These are phyloP conservation scores for Kwoniella europaea DNA, from an alignment of 768 basidiomycete species.

Conservation along the genomic window DNA sequence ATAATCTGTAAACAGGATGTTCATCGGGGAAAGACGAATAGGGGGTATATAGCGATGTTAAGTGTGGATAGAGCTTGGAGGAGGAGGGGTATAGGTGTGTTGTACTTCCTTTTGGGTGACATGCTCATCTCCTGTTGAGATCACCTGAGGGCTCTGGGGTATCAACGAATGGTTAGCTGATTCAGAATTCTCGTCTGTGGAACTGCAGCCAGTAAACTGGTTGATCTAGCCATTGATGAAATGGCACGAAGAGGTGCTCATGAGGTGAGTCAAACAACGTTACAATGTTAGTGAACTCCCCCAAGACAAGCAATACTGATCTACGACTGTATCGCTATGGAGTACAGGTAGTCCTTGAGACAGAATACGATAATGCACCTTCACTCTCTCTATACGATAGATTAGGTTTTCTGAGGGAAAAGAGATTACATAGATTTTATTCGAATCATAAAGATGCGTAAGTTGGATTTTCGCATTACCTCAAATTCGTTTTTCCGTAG, in stretches of 20 bases:
- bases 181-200: too few relatives aligned
- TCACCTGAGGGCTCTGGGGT: too few relatives aligned
- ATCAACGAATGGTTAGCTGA: too few relatives aligned
- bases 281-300: too few relatives aligned
- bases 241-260: slow-evolving; percentile 84
- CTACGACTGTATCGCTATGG: background rate
- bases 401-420: slow-evolving; percentile 93
- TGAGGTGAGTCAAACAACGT: slow-evolving; percentile 81
- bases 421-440: slow-evolving; percentile 91
- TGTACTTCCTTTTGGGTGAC: background rate
- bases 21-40: slow-evolving; percentile 71
- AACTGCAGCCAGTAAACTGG: slow-evolving; percentile 84
- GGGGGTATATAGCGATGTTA: slow-evolving; percentile 98
- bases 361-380: slow-evolving; percentile 88
- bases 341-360: slow-evolving; percentile 85
- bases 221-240: slow-evolving; percentile 76
- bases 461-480: slow-evolving; percentile 12
- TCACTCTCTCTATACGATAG: slow-evolving; percentile 88
- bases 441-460: slow-evolving; percentile 95
- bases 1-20: slow-evolving; percentile 97
- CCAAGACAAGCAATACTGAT: background rate
- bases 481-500: too few relatives aligned
- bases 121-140: too few relatives aligned
- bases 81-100: slow-evolving; percentile 88
- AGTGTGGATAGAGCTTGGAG: slow-evolving; percentile 83